Conservation (phyloP, 31 red algal genomes). For the Odonthalia washingtoniensis region DNA sequence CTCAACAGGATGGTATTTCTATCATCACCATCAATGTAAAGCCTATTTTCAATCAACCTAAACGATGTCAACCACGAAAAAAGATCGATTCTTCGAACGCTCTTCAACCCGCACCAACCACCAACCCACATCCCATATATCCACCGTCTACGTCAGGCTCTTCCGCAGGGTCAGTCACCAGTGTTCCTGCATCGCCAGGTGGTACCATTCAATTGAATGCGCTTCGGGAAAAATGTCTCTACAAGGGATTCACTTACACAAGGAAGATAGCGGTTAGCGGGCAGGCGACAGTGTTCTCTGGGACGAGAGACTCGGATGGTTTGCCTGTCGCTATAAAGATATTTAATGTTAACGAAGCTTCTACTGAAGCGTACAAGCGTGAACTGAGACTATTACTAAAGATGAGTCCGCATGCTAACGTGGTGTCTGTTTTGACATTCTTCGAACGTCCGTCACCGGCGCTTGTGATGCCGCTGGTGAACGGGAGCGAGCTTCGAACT, state of each 20-base stretch:
- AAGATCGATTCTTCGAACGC: too few relatives aligned
- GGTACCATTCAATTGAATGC: not conserved
- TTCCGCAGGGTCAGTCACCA: not conserved
- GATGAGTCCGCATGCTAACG: conserved; percentile 69
- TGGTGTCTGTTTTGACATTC: conserved; percentile 62
- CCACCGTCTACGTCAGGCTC: not conserved
- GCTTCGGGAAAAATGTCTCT: not conserved
- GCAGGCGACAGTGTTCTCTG: conserved; percentile 28
- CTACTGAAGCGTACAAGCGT: conserved; percentile 26
- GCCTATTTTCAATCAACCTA: not conserved
- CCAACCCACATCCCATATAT: too few relatives aligned
- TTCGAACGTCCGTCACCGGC: conserved; percentile 52
- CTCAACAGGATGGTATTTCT: not conserved
- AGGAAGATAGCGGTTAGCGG: conserved; percentile 12
- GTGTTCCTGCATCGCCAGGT: not conserved
- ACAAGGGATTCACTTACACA: conserved; percentile 13
- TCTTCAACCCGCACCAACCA: too few relatives aligned
- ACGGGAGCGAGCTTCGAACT: conserved; percentile 60
- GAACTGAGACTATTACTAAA: conserved; percentile 65
- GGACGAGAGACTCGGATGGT: not conserved
- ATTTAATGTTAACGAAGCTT: conserved; percentile 10
- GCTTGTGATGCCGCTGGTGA: conserved; percentile 68
- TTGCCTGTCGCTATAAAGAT: conserved; percentile 51
- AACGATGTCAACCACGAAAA: too few relatives aligned
- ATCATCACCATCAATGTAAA: not conserved